Conservation (phyloP, 345 rosid genomes). For the Psidium friedrichsthalianum region DNA sequence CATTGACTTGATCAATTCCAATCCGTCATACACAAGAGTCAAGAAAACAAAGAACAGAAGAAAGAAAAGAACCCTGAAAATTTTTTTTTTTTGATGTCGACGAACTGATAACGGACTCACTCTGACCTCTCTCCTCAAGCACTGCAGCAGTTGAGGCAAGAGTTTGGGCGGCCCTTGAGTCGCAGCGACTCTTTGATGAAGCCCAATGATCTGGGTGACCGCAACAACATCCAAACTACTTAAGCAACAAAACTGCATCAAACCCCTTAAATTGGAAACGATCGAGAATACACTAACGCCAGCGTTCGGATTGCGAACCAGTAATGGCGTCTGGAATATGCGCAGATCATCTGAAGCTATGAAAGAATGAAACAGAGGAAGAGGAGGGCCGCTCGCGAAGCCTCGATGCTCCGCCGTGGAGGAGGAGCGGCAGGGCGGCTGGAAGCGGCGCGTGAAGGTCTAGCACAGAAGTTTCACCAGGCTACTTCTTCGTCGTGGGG, state of each 20-base stretch:
- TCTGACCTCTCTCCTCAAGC: conserved; percentile 51
- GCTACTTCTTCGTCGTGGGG: conserved; percentile 2
- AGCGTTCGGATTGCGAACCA: background rate
- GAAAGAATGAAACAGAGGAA: conserved; percentile 14
- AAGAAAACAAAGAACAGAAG: background rate
- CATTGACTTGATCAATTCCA: background rate
- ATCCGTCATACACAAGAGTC: background rate
- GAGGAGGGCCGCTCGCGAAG: conserved; percentile 20
- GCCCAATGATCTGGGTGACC: conserved; percentile 35
- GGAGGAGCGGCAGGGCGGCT: conserved; percentile 6
- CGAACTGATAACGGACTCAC: background rate
- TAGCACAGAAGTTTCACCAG: conserved; percentile 22
- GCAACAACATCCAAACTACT: background rate
- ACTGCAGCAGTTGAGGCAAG: conserved; percentile 42
- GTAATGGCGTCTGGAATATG: background rate
- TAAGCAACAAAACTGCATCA: background rate
- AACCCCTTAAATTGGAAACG: background rate
- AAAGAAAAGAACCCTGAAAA: background rate
- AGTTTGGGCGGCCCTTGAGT: conserved; percentile 58
- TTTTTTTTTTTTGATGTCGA: no score
- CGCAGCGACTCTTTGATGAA: conserved; percentile 58
- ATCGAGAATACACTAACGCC: background rate
- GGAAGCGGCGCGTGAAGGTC: conserved; percentile 26
- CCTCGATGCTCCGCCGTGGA: conserved; percentile 17
- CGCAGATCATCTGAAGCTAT: background rate